These are phyloP conservation scores for Carex arenaria DNA, from an alignment of 202 grass and related monocot species.

Conservation along the genomic window DNA sequence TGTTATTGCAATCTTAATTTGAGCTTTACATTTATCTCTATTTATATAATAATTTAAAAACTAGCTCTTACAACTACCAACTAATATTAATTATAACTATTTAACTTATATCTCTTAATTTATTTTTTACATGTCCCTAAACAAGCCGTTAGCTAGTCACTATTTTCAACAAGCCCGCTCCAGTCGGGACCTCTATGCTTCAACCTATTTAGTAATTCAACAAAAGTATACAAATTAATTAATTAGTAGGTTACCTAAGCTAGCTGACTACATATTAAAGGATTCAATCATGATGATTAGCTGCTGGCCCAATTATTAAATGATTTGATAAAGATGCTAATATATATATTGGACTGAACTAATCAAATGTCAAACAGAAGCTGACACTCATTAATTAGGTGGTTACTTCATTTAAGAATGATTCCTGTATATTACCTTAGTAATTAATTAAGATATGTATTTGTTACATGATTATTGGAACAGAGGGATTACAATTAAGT, in stretches of 20 bases:
- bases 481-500: background rate
- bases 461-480: background rate
- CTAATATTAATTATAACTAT: no score
- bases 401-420: background rate
- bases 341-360: background rate
- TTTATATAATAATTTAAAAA: no score
- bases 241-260: no score
- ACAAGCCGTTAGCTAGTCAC: constrained; percentile 86
- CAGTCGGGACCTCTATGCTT: constrained; percentile 91
- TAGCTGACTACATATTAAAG: background rate
- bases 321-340: background rate
- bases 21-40: no score
- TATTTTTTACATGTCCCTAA: no score
- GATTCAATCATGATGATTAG: constrained; percentile 13
- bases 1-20: no score
- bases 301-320: background rate
- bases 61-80: no score
- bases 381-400: background rate
- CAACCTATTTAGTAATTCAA: constrained; percentile 42
- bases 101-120: no score
- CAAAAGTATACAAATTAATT: background rate
- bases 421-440: background rate
- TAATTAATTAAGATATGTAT: background rate
- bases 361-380: background rate
- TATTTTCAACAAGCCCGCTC: constrained; percentile 74